A percentile compares a stretch with the other conserved stretches of the same genome.
phyloP scores from a whole-genome alignment of 1,284 basidiomycete genomes.

The Cutaneotrichosporon sp. region DNA sequence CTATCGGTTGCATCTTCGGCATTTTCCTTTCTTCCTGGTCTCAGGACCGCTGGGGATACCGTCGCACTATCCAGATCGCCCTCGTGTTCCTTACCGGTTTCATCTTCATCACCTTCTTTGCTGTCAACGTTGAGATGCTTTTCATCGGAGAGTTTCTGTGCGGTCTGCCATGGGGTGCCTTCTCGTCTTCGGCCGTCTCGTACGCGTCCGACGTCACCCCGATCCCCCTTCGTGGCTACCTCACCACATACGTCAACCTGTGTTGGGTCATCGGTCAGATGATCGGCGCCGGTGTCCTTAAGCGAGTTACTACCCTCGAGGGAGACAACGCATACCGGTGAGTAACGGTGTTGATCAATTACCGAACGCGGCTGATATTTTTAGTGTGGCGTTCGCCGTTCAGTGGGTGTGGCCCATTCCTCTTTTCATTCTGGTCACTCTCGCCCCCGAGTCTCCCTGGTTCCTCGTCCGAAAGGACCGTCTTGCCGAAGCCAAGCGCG shows the following conservation, averaged over 20 bases:
- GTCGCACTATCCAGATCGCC: conserved; percentile 18
- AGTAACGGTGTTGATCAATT: conserved; percentile 21
- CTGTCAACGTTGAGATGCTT: conserved; percentile 23
- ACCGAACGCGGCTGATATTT: too few species aligned
- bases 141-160: conserved; percentile 28
- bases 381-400: conserved; percentile 39
- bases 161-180: conserved; percentile 49
- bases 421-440: conserved; percentile 18
- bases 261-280: conserved; percentile 51
- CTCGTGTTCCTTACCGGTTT: conserved; percentile 33
- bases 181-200: conserved; percentile 26
- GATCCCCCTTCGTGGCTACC: conserved; percentile 24
- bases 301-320: conserved; percentile 14
- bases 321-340: conserved; percentile 15
- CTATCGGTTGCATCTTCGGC: conserved; percentile 22
- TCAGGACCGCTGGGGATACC: conserved; percentile 27
- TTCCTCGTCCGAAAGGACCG: conserved; percentile 28
- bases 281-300: conserved; percentile 21
- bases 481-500: conserved; percentile 22
- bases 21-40: conserved; percentile 23
- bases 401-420: conserved; percentile 48
- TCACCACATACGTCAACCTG: conserved; percentile 49
- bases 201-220: conserved; percentile 53
- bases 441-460: conserved; percentile 33
- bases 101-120: conserved; percentile 45